Evolutionary conservation across 805 yeast species (phyloP).

Genomic region (Yamadazyma akitaensis): DNA sequence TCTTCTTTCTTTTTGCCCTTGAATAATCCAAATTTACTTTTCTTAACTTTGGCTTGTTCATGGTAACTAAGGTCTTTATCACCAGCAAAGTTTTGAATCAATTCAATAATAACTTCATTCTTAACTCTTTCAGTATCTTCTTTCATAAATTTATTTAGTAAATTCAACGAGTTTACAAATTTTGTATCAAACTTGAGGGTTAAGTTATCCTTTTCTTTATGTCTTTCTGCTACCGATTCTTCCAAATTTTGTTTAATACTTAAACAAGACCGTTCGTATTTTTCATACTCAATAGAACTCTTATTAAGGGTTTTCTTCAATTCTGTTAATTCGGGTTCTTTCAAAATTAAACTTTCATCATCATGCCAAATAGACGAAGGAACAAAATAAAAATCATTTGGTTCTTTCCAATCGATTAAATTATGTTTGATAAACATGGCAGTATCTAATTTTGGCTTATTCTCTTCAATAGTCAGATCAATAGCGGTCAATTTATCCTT

Average conservation of each 20-base stretch:
- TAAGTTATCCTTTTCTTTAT: constrained; percentile 31
- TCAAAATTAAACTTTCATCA: constrained; percentile 68
- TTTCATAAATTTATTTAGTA: constrained; percentile 60
- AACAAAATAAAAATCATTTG: constrained; percentile 75
- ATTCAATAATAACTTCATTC: constrained; percentile 84
- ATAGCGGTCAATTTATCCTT: constrained; percentile 50
- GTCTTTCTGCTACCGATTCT: constrained; percentile 36
- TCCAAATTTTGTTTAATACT: constrained; percentile 51
- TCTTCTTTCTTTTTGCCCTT: constrained; percentile 17
- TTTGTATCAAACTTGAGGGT: constrained; percentile 53
- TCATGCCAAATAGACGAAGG: constrained; percentile 98
- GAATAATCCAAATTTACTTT: constrained; percentile 57
- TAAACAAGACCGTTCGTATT: constrained; percentile 40
- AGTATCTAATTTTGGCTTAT: constrained; percentile 70
- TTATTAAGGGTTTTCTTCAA: constrained; percentile 50
- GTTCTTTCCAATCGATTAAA: constrained; percentile 71
- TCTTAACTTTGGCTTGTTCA: constrained; percentile 50
- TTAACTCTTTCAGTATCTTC: constrained; percentile 73
- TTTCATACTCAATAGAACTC: constrained; percentile 36
- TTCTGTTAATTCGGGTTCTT: constrained; percentile 54
- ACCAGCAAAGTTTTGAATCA: constrained; percentile 81
- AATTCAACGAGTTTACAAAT: constrained; percentile 48
- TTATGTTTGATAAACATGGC: constrained; percentile 94
- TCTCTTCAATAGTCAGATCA: constrained; percentile 59
- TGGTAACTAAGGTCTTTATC: constrained; percentile 65